Evolutionary conservation across 163 green algal species (phyloP), one percentile per base, ranked within the genome.

Genomic region (Picocystis sp.): DNA sequence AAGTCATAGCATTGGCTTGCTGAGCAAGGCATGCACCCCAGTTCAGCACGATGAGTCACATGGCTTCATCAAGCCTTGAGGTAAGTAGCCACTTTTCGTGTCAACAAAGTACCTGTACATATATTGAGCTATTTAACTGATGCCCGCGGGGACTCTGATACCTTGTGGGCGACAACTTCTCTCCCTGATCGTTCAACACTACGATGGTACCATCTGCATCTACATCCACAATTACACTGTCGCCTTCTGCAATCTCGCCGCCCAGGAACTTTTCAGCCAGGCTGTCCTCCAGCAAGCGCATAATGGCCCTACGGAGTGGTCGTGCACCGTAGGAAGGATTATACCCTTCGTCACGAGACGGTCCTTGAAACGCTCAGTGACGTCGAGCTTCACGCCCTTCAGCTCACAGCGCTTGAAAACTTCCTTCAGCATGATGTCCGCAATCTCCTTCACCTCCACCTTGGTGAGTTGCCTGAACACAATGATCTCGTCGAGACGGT

Each of bases 401-500:
- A 66, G 52, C 2, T 43, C 34, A 8, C 59, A 38, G 13, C 70
- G 49, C 25, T 42, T 51, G 3, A 50, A 34, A 24, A 75, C 60
- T 41, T 70, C 43, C 17, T 58, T 29, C 35, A 78, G 63, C 61
- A 79, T 69, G 25, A 74, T 23, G 3, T 66, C 65, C 19, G 65
- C 67, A 35, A 78, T 62, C 11, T 60, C 44, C n/a, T 45, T 23
- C n/a, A 76, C 50, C 44, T 76, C 49, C 11, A 42, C 0, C 19
- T 50, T 34, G 24, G n/a, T 22, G 17, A 78, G 61, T 19, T 67
- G 68, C 25, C 62, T 17, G 59, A 78, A 78, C 23, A 78, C 61
- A 25, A 78, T 56, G 42, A 78, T 69, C 41, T 78, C 70, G 48
- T 78, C 70, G 11, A 78, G 47, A 41, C 70, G 48, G 50, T 78